Base-by-base conservation (phyloP, 2,329 filamentous ascomycete species). In the Apiospora phragmitis region DNA sequence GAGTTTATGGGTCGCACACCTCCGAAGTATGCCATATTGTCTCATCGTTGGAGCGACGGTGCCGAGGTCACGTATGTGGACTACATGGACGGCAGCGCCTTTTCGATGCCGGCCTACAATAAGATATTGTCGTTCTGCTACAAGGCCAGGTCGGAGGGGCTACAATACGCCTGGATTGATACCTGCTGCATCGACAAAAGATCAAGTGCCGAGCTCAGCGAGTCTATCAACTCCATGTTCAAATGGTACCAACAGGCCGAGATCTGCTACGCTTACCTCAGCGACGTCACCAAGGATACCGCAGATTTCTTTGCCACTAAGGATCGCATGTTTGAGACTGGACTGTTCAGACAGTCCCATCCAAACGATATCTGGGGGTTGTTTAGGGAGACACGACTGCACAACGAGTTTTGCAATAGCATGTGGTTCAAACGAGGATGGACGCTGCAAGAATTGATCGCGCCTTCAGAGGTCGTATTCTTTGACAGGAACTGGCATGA, bases 191-290 rank as follows among this genome's bases (percentile, higher is more conserved):
- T 45, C 18, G 43, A 45, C 43, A 45, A 45, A 45, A 45, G 43
- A 45, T 45, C 43, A 45, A 45, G 43, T 45, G 49, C 67, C 26
- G 72, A 73, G 18, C 62, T 59, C 14, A 41, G 55, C 59, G 69
- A 70, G 16, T 67, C 67, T 14, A 72, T 73, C 65, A 73, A 73
- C 26, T 67, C 70, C 49, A 72, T 73, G 72, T 72, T 73, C 35
- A 38, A 69, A 14, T 73, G 70, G 72, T 73, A 73, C 47, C 69
- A 69, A 24, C 38, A 70, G 47, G 70, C 72, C 1, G 38, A 65
- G 16, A 41, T 71, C 43, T 73, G 70, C 41, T 70, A 70, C 62
- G 62, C 69, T 4, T 72, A 69, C 67, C 68, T 72, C 24, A 67
- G 65, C 9, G 71, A 72, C 55, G 68, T 72, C 24, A 62, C 45